Base-by-base conservation (phyloP, 2,329 filamentous ascomycete species). In the Aureobasidium sp. region DNA sequence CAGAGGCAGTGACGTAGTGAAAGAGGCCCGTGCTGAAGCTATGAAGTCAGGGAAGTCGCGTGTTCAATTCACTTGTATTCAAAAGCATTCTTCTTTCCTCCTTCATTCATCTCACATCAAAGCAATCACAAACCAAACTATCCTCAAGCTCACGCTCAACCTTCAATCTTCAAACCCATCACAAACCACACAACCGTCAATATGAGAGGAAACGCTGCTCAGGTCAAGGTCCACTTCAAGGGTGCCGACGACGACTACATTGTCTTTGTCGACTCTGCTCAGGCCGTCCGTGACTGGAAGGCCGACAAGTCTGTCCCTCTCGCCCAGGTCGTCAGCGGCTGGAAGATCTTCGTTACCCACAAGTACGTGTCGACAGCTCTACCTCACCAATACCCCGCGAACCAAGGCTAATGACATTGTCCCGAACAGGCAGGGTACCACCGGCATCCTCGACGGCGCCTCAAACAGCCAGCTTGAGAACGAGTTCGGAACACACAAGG, bases 291-390 rank as follows among this genome's bases (percentile, higher is more conserved):
- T 76, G 87, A 93, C 75, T 97, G 93, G 93, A 85, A 87, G 80
- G 79, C 74, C 5, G 93, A 97, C 80, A 86, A 84, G 72, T 87
- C 83, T 34, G 79, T 94, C 34, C 89, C 94, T 41, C 79, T 97
- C 52, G 83, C 89, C 1, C 87, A 97, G 70, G 92, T 99, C 62
- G 83, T 97, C 62, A 90, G 87, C 63, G 83, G 88, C 8, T 97
- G 90, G 82, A 90, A 96, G 82, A 82, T 99, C 71, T 96, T 96
- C 71, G 80, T 88, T 47, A 96, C 91, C 39, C 89, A 95, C 80
- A 89, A 87, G 92, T 97, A 82, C 79, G 89, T 80, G 67, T 63
- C 42, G 44, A 36, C 61, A 46, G 5, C 17, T 32, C 29, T 55
- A 51, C 61, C 61, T 37, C 61, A 37, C 34, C 44, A 51, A 4